These are phyloP conservation scores for Ensete glaucum DNA, from an alignment of 176 grass and related monocot genomes.

Conservation along the genomic window DNA sequence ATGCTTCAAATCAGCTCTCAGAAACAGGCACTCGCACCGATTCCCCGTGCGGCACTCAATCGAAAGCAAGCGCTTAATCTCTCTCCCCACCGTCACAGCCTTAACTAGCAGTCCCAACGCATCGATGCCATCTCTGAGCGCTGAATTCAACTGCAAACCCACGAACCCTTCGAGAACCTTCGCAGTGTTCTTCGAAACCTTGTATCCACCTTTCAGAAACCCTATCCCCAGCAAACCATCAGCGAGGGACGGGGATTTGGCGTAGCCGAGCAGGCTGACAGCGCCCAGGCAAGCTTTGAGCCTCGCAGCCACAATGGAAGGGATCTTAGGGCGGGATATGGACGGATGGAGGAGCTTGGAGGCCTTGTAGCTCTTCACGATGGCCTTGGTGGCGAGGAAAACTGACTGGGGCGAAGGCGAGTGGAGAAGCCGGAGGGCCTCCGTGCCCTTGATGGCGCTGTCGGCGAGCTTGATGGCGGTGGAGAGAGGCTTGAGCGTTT, in stretches of 20 bases:
- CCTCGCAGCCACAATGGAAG: conserved; percentile 3
- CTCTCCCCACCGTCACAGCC: conserved; percentile 43
- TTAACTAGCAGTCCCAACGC: conserved; percentile 60
- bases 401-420: too few species aligned
- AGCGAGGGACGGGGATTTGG: conserved; percentile 19
- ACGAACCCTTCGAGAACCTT: conserved; percentile 81
- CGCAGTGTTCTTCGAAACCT: conserved; percentile 60
- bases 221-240: conserved; percentile 20
- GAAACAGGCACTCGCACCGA: neutral
- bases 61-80: conserved; percentile 26
- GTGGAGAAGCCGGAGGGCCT: too few species aligned
- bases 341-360: too few species aligned
- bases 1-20: neutral
- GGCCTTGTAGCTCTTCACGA: conserved; percentile 68
- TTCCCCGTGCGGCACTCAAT: neutral
- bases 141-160: conserved; percentile 73
- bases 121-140: conserved; percentile 43
- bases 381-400: neutral
- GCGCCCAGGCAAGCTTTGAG: conserved; percentile 6
- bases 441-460: conserved; percentile 49
- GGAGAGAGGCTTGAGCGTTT: conserved; percentile 52
- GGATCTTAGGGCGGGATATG: neutral
- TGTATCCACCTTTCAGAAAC: neutral
- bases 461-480: conserved; percentile 50
- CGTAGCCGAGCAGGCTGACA: neutral